A percentile compares a stretch with the other conserved stretches of the same genome.
Evolutionary conservation across 208 protist genomes (phyloP).

Genomic region (Trypanosoma theileri): DNA sequence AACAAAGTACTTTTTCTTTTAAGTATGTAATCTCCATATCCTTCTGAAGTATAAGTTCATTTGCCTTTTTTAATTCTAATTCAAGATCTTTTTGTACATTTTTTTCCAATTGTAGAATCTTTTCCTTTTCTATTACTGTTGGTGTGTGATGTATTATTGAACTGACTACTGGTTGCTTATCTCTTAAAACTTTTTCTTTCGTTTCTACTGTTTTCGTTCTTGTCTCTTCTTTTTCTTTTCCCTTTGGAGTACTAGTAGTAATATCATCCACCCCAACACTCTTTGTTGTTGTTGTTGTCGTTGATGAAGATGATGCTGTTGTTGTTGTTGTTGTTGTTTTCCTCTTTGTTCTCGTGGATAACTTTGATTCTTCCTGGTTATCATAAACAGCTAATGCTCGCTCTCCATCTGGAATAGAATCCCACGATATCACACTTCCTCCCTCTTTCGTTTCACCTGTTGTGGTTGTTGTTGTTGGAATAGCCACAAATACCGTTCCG

Average conservation of each 20-base stretch:
- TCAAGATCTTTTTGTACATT: slow-evolving; percentile 35
- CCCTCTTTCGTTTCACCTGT: not conserved
- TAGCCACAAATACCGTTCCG: slow-evolving; percentile 19
- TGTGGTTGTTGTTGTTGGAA: slow-evolving; percentile 11
- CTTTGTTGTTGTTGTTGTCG: not conserved
- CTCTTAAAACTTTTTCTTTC: too few species aligned
- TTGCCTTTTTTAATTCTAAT: slow-evolving; percentile 32
- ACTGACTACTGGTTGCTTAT: too few species aligned
- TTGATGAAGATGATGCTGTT: not conserved
- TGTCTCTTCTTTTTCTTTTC: not conserved
- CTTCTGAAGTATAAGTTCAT: slow-evolving; percentile 39
- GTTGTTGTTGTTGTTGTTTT: not conserved
- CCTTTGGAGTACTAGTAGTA: not conserved
- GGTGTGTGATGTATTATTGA: not conserved
- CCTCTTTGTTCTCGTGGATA: not conserved
- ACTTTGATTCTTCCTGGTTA: not conserved
- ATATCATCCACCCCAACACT: not conserved
- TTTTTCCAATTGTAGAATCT: slow-evolving; percentile 10
- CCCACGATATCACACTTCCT: slow-evolving; percentile 11
- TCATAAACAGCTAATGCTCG: slow-evolving; percentile 13
- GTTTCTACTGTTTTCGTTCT: too few species aligned
- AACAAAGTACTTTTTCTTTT: slow-evolving; percentile 58
- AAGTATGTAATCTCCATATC: slow-evolving; percentile 61
- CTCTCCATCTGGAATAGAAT: slow-evolving; percentile 11
- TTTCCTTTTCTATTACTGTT: not conserved